Base-by-base conservation (phyloP, 768 basidiomycete genomes). In the Rhodocollybia butyracea region DNA sequence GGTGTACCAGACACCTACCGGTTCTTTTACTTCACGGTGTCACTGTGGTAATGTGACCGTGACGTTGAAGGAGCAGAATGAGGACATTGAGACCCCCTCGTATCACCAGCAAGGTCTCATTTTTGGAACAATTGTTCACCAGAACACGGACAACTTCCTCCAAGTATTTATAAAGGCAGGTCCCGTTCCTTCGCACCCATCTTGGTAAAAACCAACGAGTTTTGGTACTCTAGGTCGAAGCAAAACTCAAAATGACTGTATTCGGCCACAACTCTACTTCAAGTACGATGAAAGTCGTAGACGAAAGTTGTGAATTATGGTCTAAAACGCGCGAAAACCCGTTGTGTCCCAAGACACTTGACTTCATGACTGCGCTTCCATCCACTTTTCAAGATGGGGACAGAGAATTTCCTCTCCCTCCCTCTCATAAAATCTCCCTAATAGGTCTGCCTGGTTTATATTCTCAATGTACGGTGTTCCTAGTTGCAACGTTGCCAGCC, bases 401-500 rank as follows among this genome's bases (percentile, higher is more conserved):
- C 6, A 30, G 13, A 4, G 51, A 41, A 43, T 40, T 27, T 21
- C 29, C 51, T 12, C 41, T 53, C 19, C 51, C 51, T 3, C 51
- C 51, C 22, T 53, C 51, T 3, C 41, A 53, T 29, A 43, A 41
- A 31, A 43, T 53, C 3, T 41, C 41, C 13, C 24, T 53, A 2
- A 3, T 31, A 2, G 51, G 51, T n/a, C 15, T 53, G 1, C 73
- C 76, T 1, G 70, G 73, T 15, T 63, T 81, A 17, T 72, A 59
- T 53, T 68, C 76, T 13, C 68, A 73, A 45, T 74, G 69, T 43
- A 63, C 67, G 1, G 15, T 17, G 5, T 17, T 17, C 15, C 8
- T 17, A 15, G 27, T 17, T 50, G 3, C n/a, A 12, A 29, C 32
- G 3, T 19, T 3, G 2, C 38, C 2, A 38, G 5, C 4, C 17